Percentiles rank a stretch among this genome's conserved stretches.
phyloP scores from a whole-genome alignment of 768 basidiomycete genomes.

The Hygrophorus russula region DNA sequence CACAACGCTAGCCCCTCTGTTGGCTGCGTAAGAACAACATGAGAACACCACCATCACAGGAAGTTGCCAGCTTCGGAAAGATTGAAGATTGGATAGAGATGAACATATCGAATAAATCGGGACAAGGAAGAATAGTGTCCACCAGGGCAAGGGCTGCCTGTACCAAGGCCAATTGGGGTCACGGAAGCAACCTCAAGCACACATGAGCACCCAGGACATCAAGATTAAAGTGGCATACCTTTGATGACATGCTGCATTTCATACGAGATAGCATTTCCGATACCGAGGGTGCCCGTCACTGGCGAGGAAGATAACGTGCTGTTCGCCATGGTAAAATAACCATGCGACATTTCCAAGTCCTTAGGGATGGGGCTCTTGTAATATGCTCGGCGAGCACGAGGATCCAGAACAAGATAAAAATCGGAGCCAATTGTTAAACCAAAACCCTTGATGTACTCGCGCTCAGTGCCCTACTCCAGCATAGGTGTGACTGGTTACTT shows the following conservation, averaged over 20 bases:
- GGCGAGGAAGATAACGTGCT: slow-evolving; percentile 26
- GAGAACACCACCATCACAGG: slow-evolving; percentile 72
- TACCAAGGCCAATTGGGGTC: slow-evolving; percentile 69
- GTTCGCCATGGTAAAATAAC: slow-evolving; percentile 38
- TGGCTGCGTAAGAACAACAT: slow-evolving; percentile 63
- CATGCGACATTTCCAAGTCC: slow-evolving; percentile 39
- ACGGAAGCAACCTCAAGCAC: slow-evolving; percentile 56
- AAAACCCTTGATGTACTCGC: slow-evolving; percentile 45
- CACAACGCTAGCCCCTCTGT: slow-evolving; percentile 46
- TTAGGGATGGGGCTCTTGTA: slow-evolving; percentile 29
- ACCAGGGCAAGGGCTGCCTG: slow-evolving; percentile 70
- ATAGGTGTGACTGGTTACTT: slow-evolving; percentile 9
- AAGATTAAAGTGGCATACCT: slow-evolving; percentile 20
- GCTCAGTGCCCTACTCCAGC: slow-evolving; percentile 1
- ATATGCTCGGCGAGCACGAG: slow-evolving; percentile 39
- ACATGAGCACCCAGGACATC: slow-evolving; percentile 14
- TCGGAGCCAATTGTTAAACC: slow-evolving; percentile 79
- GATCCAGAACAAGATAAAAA: slow-evolving; percentile 62
- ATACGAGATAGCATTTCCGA: slow-evolving; percentile 22
- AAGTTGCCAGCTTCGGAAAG: slow-evolving; percentile 57
- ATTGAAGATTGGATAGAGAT: slow-evolving; percentile 71
- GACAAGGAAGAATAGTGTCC: slow-evolving; percentile 68
- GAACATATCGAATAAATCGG: slow-evolving; percentile 65
- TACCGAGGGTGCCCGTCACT: slow-evolving; percentile 35
- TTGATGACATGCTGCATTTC: slow-evolving; percentile 36